Evolutionary conservation across 2,329 filamentous ascomycete genomes (phyloP), one percentile per base, ranked within the genome.

Genomic region (Amesomyces nigricolor): DNA sequence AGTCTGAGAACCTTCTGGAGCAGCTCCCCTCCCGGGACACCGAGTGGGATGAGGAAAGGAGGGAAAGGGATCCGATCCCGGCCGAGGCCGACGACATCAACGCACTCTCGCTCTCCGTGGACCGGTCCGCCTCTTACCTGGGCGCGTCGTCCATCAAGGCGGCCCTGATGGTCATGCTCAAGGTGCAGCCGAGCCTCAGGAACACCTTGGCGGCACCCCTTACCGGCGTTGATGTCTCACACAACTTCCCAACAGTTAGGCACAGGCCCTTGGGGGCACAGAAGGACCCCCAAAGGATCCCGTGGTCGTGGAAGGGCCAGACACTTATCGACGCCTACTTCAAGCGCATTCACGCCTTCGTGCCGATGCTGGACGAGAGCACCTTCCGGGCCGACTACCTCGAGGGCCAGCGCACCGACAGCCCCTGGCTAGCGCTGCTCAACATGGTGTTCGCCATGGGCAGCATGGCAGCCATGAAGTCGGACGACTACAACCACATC

Each of bases 391-490:
- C 82, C 9, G 81, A 82, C 51, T 87, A 85, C 62, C 72, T 83
- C 14, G 77, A 80, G 56, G 81, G 80, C 10, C 79, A 82, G 60
- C 76, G 85, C 16, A 82, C 76, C 57, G 86, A 90, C 66, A 75
- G 80, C 1, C 78, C 85, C 17, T 91, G 87, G 87, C 75, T 89
- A 16, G 83, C 84, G 8, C 71, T 91, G 6, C 72, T 89, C 17
- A 90, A 91, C 67, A 88, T 88, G 73, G 86, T 91, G 4, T 86
- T 89, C 61, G 86, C 86, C 4, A 81, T 90, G 72, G 87, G 87
- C 13, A 87, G 83, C 63, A 83, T 91, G 48, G 85, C 81, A 1
- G 83, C 83, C 37, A 82, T 80, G 60, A 86, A 79, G 62, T 78
- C 77, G 1, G 76, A 85, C 40, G 85, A 88, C 65, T 80, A 82